Conservation (phyloP, 768 basidiomycete species). For the Lentinula lateritia region DNA sequence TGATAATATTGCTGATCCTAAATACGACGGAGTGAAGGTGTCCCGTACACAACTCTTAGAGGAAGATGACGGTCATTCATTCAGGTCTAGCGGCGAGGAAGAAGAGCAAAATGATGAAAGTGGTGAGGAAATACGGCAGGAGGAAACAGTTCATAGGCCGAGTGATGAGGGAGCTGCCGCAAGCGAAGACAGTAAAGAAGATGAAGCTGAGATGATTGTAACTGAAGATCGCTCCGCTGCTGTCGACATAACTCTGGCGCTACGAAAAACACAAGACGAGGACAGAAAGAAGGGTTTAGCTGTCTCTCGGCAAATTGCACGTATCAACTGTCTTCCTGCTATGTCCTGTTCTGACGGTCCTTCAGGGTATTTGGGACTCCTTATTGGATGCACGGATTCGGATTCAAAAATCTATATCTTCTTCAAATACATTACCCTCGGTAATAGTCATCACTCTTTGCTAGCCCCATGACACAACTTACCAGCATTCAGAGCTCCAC, state of each 20-base stretch:
- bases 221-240: constrained; percentile 12
- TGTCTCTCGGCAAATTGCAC: constrained; percentile 76
- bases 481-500: constrained; percentile 27
- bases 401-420: constrained; percentile 71
- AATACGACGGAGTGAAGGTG: constrained; percentile 69
- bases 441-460: constrained; percentile 28
- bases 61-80: constrained; percentile 20
- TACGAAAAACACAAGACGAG: constrained; percentile 57
- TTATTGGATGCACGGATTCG: constrained; percentile 89
- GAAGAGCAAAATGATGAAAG: constrained; percentile 18
- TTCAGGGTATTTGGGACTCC: constrained; percentile 77
- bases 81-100: constrained; percentile 15
- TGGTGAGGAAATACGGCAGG: constrained; percentile 5
- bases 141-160: constrained; percentile 9
- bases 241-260: constrained; percentile 40
- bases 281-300: constrained; percentile 82
- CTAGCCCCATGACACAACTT: constrained; percentile 19
- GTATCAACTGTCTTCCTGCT: constrained; percentile 19
- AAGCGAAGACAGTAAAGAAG: constrained; percentile 16
- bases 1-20: constrained; percentile 65
- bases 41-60: constrained; percentile 55
- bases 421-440: constrained; percentile 60
- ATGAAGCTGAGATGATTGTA: constrained; percentile 13
- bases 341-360: background rate
- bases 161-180: background rate